Evolutionary conservation across 257 asterid genomes (phyloP).

Genomic region (Vinca minor): DNA sequence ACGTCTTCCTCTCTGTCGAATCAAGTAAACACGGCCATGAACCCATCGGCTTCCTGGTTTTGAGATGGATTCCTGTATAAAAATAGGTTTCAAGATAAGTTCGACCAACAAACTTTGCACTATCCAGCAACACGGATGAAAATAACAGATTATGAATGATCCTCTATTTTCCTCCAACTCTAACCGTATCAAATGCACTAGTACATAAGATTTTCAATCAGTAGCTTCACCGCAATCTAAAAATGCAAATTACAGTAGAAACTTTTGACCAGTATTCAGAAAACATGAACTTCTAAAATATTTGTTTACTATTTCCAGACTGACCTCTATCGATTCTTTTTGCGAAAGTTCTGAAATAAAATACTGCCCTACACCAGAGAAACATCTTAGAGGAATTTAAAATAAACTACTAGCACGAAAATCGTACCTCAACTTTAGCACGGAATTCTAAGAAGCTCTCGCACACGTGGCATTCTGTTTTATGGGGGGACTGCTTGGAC

Average conservation of each 20-base stretch:
- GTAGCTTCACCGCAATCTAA: too few species aligned
- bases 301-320: not conserved
- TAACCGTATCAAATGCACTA: not conserved
- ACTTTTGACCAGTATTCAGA: not conserved
- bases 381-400: not conserved
- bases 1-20: constrained; percentile 45
- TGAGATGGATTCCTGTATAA: constrained; percentile 54
- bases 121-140: not conserved
- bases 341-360: not conserved
- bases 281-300: not conserved
- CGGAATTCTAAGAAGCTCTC: constrained; percentile 88
- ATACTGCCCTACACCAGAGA: not conserved
- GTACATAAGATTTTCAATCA: not conserved
- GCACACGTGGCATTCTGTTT: constrained; percentile 89
- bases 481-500: constrained; percentile 59
- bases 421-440: constrained; percentile 81
- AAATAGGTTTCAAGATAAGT: not conserved
- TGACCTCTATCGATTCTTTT: not conserved
- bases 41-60: constrained; percentile 73
- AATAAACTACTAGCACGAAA: constrained; percentile 5
- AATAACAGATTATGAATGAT: not conserved
- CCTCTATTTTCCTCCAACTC: not conserved
- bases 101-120: not conserved
- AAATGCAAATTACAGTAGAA: too few species aligned
- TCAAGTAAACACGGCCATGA: constrained; percentile 88